These are phyloP conservation scores for Aspergillus jensenii DNA, from an alignment of 2,329 filamentous ascomycete genomes.

Conservation along the genomic window DNA sequence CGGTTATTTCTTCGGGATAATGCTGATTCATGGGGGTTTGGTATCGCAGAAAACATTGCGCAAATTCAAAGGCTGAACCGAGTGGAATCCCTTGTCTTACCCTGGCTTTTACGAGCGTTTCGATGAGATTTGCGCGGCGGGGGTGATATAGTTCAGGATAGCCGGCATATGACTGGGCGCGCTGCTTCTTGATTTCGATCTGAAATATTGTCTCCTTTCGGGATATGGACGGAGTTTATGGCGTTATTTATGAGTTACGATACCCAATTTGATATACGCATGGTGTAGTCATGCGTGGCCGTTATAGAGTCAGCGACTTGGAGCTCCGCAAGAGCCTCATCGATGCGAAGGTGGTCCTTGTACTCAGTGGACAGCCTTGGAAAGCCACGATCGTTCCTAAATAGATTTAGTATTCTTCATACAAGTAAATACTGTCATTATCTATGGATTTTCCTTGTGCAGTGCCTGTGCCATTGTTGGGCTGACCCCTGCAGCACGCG, in stretches of 20 bases:
- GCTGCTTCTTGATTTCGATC: background rate
- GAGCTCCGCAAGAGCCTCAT: background rate
- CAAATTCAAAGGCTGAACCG: slow-evolving; percentile 65
- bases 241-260: slow-evolving; percentile 13
- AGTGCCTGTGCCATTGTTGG: background rate
- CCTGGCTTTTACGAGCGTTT: background rate
- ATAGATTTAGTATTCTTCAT: background rate
- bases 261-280: slow-evolving; percentile 14
- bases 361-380: background rate
- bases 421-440: background rate
- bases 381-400: background rate
- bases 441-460: background rate
- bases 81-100: no score
- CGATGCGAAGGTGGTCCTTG: background rate
- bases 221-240: background rate
- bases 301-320: background rate
- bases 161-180: background rate
- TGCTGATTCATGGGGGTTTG: slow-evolving; percentile 9
- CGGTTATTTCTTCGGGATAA: background rate
- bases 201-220: background rate
- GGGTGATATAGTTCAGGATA: background rate
- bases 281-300: background rate
- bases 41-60: slow-evolving; percentile 60
- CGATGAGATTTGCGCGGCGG: background rate
- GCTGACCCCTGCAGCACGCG: slow-evolving; percentile 19